Base-by-base conservation (phyloP, 768 basidiomycete species). In the Suillus fuscotomentosus region DNA sequence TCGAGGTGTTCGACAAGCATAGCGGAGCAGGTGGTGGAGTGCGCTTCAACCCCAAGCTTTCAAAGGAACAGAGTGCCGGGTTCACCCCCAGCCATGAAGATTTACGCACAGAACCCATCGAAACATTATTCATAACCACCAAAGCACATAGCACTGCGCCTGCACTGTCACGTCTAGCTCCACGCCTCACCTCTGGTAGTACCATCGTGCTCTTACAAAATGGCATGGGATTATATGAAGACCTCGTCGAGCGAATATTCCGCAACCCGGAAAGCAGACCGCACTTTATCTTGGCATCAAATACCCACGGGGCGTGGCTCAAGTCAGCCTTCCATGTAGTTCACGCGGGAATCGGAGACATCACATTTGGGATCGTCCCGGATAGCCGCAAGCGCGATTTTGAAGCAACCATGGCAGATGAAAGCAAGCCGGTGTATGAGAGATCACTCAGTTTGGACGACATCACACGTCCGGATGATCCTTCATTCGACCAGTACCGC, bases 171-270 rank as follows among this genome's bases (percentile, higher is more conserved):
- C 71, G 75, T 0, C 83, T 98, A 62, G 76, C 83, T 20, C 86
- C 85, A 14, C 85, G 94, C 20, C 76, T 98, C 22, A 80, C 83
- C 5, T 72, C 82, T 0, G 75, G 83, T 59, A 91, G 89, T 51
- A 97, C 95, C 42, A 88, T 99, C 67, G 92, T 97, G 3, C 84
- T 99, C n/a, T 76, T 98, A 61, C 93, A 97, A 71, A 97, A 97
- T 73, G 97, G 97, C 31, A 92, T 97, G 88, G 97, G 95, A 13
- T 79, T 96, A 10, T 92, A 94, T 75, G 96, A 99, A 63, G 79
- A 86, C 65, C 82, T 97, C 56, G 73, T 93, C 20, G 71, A 77
- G 7, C 69, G 82, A 7, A 69, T 94, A 50, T 99, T 95, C 74
- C 88, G 83, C 22, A 90, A 95, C 73, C 83, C 88, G 27, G 73